These are phyloP conservation scores for Ustilago hordei DNA, from an alignment of 1,284 basidiomycete genomes.

Conservation along the genomic window DNA sequence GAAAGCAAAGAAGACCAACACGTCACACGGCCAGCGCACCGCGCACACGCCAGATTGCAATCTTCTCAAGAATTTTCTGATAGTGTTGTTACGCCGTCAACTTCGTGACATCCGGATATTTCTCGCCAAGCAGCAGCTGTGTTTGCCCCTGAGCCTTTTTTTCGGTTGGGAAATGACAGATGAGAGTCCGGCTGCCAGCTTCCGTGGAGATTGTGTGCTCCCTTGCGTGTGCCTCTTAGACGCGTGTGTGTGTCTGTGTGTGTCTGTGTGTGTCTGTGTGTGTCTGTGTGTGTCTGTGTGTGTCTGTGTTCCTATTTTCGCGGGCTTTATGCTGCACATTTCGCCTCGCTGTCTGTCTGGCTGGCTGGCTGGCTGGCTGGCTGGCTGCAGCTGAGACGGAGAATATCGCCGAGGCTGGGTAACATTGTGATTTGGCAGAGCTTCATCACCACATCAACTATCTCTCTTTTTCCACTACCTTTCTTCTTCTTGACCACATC, in stretches of 20 bases:
- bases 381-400: conserved; percentile 10
- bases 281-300: not conserved
- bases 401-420: conserved; percentile 15
- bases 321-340: not conserved
- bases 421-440: not conserved
- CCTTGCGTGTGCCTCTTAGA: conserved; percentile 1
- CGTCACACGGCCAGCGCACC: conserved; percentile 17
- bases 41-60: not conserved
- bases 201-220: conserved; percentile 17
- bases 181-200: conserved; percentile 15
- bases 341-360: not conserved
- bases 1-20: conserved; percentile 26
- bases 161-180: not conserved
- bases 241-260: conserved; percentile 4
- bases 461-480: not conserved
- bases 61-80: not conserved
- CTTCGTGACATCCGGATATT: not conserved
- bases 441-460: not conserved
- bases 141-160: not conserved
- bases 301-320: not conserved
- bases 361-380: not conserved
- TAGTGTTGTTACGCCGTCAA: not conserved
- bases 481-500: not conserved
- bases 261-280: not conserved
- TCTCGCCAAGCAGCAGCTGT: not conserved